Conservation (phyloP, 495 filamentous ascomycete genomes). For the Penicillium malachiteum region DNA sequence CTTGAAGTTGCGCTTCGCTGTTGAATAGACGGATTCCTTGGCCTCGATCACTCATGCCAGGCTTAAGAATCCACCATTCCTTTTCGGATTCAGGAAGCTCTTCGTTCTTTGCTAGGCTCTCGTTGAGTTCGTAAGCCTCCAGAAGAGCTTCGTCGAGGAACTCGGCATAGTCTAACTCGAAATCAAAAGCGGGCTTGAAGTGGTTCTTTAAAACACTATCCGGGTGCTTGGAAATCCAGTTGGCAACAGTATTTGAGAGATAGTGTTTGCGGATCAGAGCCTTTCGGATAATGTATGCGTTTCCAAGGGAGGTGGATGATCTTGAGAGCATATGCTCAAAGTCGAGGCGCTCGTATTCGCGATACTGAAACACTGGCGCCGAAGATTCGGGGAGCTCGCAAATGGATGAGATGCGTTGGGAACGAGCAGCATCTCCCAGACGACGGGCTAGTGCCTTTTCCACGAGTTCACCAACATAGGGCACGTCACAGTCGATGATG, state of each 20-base stretch:
- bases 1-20: slow-evolving; percentile 72
- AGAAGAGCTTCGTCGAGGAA: slow-evolving; percentile 91
- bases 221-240: slow-evolving; percentile 81
- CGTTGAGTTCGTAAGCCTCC: slow-evolving; percentile 83
- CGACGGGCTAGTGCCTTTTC: slow-evolving; percentile 63
- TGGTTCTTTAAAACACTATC: slow-evolving; percentile 62
- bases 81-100: slow-evolving; percentile 45
- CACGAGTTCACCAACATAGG: slow-evolving; percentile 83
- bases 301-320: slow-evolving; percentile 60
- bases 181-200: slow-evolving; percentile 72
- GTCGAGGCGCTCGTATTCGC: slow-evolving; percentile 80
- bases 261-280: slow-evolving; percentile 97
- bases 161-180: slow-evolving; percentile 95
- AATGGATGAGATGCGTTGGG: slow-evolving; percentile 46
- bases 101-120: slow-evolving; percentile 67
- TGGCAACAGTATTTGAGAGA: slow-evolving; percentile 71
- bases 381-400: slow-evolving; percentile 41
- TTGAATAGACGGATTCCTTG: slow-evolving; percentile 90
- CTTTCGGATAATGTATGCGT: slow-evolving; percentile 92
- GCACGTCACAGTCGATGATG: slow-evolving; percentile 77
- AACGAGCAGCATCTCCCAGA: slow-evolving; percentile 47
- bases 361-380: slow-evolving; percentile 71
- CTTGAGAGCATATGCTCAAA: slow-evolving; percentile 69
- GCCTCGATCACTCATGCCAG: slow-evolving; percentile 93
- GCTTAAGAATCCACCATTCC: slow-evolving; percentile 98